phyloP scores from a whole-genome alignment of 2,329 filamentous ascomycete genomes.

The Hymenoscyphus linearis region DNA sequence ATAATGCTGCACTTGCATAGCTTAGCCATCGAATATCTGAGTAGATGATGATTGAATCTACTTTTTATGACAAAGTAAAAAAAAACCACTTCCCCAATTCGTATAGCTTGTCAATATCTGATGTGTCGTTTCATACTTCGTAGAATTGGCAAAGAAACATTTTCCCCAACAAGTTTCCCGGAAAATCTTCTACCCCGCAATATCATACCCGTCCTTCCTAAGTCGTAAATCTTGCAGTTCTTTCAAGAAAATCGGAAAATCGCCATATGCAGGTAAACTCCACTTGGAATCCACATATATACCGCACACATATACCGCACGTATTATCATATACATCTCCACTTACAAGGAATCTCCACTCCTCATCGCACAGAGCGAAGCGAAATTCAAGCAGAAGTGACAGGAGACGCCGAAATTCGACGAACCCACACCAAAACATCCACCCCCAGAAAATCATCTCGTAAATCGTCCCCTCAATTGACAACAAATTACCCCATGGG shows the following conservation, averaged over 20 bases:
- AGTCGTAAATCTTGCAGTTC: too few species aligned
- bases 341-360: too few species aligned
- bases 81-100: not conserved
- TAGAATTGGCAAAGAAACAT: not conserved
- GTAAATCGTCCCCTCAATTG: not conserved
- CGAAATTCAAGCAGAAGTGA: not conserved
- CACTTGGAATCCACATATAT: not conserved
- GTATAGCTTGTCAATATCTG: not conserved
- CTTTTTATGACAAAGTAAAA: not conserved
- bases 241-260: not conserved
- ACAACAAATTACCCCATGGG: too few species aligned
- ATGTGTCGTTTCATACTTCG: not conserved
- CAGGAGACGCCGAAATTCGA: not conserved
- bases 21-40: slow-evolving; percentile 7
- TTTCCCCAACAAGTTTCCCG: not conserved
- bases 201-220: not conserved
- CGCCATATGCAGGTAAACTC: not conserved
- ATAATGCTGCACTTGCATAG: slow-evolving; percentile 2
- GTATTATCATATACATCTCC: too few species aligned
- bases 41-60: slow-evolving; percentile 14
- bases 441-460: not conserved
- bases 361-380: not conserved
- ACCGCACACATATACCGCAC: too few species aligned
- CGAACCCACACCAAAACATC: not conserved
- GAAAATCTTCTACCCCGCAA: not conserved